These are phyloP conservation scores for Nicotiana paniculata DNA, from an alignment of 257 asterid genomes.

Conservation along the genomic window DNA sequence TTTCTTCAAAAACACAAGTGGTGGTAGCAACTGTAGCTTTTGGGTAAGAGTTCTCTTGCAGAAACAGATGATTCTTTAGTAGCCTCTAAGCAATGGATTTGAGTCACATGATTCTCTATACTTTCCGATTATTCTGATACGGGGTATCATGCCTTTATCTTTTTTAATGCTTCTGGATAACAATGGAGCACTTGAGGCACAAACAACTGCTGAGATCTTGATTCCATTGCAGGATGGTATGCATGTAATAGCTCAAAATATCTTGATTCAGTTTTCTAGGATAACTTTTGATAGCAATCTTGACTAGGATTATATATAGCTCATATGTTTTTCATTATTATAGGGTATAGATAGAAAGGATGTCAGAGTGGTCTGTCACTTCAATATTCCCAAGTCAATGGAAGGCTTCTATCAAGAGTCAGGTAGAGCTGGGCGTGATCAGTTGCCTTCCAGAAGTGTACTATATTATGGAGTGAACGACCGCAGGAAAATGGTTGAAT, in stretches of 20 bases:
- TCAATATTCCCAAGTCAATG: conserved; percentile 90
- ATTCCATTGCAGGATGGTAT: conserved; percentile 82
- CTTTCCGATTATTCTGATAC: conserved; percentile 10
- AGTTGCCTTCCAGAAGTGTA: conserved; percentile 80
- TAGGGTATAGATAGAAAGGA: conserved; percentile 96
- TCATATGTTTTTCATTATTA: conserved; percentile 12
- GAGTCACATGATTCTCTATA: not conserved
- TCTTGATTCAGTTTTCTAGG: conserved; percentile 6
- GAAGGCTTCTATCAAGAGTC: conserved; percentile 98
- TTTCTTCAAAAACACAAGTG: conserved; percentile 83
- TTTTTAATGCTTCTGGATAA: conserved; percentile 23
- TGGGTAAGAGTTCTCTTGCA: conserved; percentile 52
- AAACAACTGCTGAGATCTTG: conserved; percentile 32
- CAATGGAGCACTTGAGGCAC: conserved; percentile 39
- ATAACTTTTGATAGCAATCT: not conserved
- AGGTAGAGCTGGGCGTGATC: conserved; percentile 99
- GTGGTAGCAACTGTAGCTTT: conserved; percentile 97
- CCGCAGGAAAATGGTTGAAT: conserved; percentile 70
- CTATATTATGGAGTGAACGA: conserved; percentile 90
- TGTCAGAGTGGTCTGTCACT: conserved; percentile 94
- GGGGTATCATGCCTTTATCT: conserved; percentile 16
- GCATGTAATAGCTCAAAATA: conserved; percentile 19
- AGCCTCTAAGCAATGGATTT: not conserved
- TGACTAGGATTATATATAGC: not conserved
- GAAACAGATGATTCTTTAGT: not conserved